These are phyloP conservation scores for Porcisia hertigi DNA, from an alignment of 208 protist genomes.

Conservation along the genomic window DNA sequence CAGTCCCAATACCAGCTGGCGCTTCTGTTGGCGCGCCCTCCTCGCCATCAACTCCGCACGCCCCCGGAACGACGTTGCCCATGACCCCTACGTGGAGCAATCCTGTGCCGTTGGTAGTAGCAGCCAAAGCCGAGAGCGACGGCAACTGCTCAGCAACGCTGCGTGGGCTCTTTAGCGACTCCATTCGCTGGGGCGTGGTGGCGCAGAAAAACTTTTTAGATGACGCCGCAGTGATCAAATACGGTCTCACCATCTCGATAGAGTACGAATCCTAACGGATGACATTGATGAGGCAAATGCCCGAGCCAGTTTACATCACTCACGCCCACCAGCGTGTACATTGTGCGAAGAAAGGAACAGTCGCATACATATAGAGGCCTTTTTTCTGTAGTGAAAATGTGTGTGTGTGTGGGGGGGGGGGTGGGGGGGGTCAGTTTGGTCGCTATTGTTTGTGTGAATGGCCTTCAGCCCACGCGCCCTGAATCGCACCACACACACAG, in stretches of 20 bases:
- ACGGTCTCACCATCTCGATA: conserved; percentile 70
- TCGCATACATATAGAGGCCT: too few relatives aligned
- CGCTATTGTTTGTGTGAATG: too few relatives aligned
- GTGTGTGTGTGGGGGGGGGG: too few relatives aligned
- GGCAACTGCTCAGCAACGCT: conserved; percentile 67
- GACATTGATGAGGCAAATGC: too few relatives aligned
- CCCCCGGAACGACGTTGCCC: neutral
- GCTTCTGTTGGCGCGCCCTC: neutral
- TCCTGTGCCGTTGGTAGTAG: conserved; percentile 55
- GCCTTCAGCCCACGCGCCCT: too few relatives aligned
- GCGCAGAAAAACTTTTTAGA: conserved; percentile 60
- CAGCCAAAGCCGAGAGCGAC: conserved; percentile 72
- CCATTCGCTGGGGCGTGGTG: conserved; percentile 75
- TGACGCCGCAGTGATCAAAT: conserved; percentile 32
- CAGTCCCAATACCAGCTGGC: neutral
- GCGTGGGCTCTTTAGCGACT: conserved; percentile 69
- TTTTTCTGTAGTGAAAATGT: too few relatives aligned
- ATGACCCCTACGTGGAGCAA: conserved; percentile 30
- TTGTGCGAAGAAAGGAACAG: too few relatives aligned
- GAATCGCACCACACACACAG: too few relatives aligned
- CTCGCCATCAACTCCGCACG: neutral
- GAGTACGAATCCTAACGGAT: conserved; percentile 36
- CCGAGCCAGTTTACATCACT: too few relatives aligned
- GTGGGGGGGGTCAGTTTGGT: too few relatives aligned
- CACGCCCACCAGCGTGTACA: neutral